These are phyloP conservation scores for Scedosporium apiospermum DNA, from an alignment of 2,329 filamentous ascomycete genomes.

Conservation along the genomic window DNA sequence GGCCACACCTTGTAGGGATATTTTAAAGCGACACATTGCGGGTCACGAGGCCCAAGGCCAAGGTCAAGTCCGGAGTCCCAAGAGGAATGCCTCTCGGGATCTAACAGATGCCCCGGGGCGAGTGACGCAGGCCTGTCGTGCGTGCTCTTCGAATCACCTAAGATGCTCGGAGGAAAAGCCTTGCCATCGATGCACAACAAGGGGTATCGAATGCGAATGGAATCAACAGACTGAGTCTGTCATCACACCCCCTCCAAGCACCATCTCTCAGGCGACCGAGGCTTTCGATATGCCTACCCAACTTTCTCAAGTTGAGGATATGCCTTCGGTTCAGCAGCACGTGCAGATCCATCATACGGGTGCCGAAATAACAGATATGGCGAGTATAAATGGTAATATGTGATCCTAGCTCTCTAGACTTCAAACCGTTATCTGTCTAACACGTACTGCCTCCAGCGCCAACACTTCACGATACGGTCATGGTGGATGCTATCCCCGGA, in stretches of 20 bases:
- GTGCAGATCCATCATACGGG: background rate
- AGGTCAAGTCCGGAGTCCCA: constrained; percentile 29
- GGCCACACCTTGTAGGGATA: constrained; percentile 21
- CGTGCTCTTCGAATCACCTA: constrained; percentile 42
- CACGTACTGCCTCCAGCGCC: background rate
- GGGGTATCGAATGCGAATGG: constrained; percentile 35
- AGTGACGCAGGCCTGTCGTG: constrained; percentile 42
- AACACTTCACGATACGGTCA: background rate
- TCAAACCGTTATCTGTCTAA: background rate
- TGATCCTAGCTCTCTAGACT: background rate
- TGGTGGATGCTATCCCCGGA: background rate
- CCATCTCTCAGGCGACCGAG: background rate
- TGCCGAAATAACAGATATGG: background rate
- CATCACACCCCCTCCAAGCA: constrained; percentile 9
- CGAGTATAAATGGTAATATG: background rate
- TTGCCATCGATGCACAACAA: constrained; percentile 40
- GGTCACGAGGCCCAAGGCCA: constrained; percentile 34
- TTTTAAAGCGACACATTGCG: constrained; percentile 40
- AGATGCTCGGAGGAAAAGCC: constrained; percentile 47
- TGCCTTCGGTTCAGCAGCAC: background rate
- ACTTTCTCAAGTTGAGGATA: background rate
- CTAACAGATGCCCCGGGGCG: constrained; percentile 17
- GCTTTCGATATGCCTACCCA: background rate
- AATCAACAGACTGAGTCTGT: constrained; percentile 8
- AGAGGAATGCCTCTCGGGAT: constrained; percentile 9